Percentiles rank a stretch among this genome's conserved stretches.
Evolutionary conservation across 2,329 filamentous ascomycete species (phyloP).

Genomic region (Trichoderma aggressivum): DNA sequence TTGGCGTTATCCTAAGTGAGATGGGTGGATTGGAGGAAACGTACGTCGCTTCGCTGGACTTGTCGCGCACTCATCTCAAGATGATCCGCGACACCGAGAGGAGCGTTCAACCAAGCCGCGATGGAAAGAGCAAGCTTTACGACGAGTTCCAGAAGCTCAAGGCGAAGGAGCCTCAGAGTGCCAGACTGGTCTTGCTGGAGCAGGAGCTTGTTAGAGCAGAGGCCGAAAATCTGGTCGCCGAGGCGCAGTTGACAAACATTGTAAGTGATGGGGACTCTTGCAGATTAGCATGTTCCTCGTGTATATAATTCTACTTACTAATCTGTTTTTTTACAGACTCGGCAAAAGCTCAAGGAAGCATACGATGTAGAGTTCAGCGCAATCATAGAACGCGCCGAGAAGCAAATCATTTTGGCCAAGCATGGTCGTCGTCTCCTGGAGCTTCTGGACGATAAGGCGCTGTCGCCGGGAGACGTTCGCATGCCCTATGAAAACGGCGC

Average conservation of each 20-base stretch:
- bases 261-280: conserved; percentile 48
- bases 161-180: conserved; percentile 83
- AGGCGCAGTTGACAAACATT: conserved; percentile 93
- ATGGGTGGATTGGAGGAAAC: conserved; percentile 90
- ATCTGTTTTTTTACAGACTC: conserved; percentile 60
- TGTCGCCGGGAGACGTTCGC: conserved; percentile 79
- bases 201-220: conserved; percentile 96
- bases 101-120: conserved; percentile 88
- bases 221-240: conserved; percentile 91
- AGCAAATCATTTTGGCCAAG: conserved; percentile 89
- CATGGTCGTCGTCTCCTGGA: conserved; percentile 83
- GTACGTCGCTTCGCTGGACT: conserved; percentile 84
- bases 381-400: conserved; percentile 93
- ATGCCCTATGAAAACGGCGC: conserved; percentile 62
- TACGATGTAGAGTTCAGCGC: conserved; percentile 86
- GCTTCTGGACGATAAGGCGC: conserved; percentile 82
- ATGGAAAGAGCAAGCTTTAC: conserved; percentile 79
- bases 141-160: conserved; percentile 93
- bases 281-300: neutral
- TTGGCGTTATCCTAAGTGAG: conserved; percentile 87
- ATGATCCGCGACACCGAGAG: conserved; percentile 92
- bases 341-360: conserved; percentile 93
- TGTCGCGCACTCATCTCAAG: conserved; percentile 79
- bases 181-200: conserved; percentile 78
- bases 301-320: neutral